Conservation (phyloP, 148 eudicot genomes). For the Chenopodium album region DNA sequence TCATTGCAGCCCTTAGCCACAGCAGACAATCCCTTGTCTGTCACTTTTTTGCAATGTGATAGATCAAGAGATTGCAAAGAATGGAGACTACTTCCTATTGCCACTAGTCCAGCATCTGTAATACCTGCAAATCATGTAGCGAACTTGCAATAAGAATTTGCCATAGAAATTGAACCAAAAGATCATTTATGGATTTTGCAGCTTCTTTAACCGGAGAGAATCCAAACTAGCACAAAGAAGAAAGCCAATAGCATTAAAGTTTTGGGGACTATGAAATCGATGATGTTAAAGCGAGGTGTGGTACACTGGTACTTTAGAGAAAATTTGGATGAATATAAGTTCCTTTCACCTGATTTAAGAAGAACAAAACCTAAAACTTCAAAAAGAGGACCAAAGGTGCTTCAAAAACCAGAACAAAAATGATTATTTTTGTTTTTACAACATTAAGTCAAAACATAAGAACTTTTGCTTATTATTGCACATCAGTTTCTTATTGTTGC, state of each 20-base stretch:
- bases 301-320: no score
- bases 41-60: constrained; percentile 78
- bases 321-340: not conserved
- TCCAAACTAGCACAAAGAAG: not conserved
- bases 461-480: not conserved
- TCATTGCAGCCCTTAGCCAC: constrained; percentile 73
- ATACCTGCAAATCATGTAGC: constrained; percentile 54
- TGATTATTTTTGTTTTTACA: no score
- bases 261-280: not conserved
- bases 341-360: not conserved
- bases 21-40: constrained; percentile 72
- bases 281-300: not conserved
- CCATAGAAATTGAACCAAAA: not conserved
- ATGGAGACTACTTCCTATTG: constrained; percentile 64
- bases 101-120: constrained; percentile 68
- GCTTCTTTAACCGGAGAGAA: not conserved
- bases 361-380: not conserved
- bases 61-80: constrained; percentile 71
- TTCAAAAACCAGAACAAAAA: not conserved
- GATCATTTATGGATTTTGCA: not conserved
- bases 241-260: not conserved
- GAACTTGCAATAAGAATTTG: constrained; percentile 15
- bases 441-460: no score
- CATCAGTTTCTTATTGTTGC: not conserved
- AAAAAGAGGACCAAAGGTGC: not conserved